Conservation (phyloP, 257 asterid species). For the Jacaranda copaia region DNA sequence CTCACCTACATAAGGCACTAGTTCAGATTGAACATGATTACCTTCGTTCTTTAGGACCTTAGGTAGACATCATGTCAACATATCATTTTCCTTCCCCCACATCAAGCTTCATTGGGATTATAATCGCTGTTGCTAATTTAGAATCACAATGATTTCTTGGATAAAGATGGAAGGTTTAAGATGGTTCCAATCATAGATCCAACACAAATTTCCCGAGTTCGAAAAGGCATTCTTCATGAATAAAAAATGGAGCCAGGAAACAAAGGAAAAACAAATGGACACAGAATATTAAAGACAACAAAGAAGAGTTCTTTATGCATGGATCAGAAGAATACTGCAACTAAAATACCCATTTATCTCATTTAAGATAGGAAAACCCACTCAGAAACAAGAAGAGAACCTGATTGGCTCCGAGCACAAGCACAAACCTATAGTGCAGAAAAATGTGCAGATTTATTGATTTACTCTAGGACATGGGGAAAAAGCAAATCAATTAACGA, state of each 20-base stretch:
- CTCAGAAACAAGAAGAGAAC: slow-evolving; percentile 51
- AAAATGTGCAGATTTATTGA: slow-evolving; percentile 7
- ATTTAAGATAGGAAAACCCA: slow-evolving; percentile 32
- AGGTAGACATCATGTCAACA: neutral
- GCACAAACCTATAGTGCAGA: slow-evolving; percentile 43
- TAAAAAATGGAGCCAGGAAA: neutral
- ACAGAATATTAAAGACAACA: neutral
- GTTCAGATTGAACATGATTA: neutral
- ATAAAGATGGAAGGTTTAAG: neutral
- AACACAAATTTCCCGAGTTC: neutral
- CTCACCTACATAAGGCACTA: neutral
- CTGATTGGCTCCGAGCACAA: slow-evolving; percentile 53
- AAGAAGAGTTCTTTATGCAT: neutral
- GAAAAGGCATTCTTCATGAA: neutral
- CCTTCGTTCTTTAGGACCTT: neutral
- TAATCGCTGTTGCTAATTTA: neutral
- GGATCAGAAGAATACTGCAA: neutral
- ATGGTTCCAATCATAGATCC: neutral
- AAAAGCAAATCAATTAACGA: slow-evolving; percentile 2
- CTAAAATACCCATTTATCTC: slow-evolving; percentile 3
- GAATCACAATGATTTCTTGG: neutral
- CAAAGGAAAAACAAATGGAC: neutral
- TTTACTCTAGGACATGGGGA: neutral
- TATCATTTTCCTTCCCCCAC: neutral
- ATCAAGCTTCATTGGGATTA: neutral